Conservation (phyloP, 768 basidiomycete genomes). For the Russula olivacea region DNA sequence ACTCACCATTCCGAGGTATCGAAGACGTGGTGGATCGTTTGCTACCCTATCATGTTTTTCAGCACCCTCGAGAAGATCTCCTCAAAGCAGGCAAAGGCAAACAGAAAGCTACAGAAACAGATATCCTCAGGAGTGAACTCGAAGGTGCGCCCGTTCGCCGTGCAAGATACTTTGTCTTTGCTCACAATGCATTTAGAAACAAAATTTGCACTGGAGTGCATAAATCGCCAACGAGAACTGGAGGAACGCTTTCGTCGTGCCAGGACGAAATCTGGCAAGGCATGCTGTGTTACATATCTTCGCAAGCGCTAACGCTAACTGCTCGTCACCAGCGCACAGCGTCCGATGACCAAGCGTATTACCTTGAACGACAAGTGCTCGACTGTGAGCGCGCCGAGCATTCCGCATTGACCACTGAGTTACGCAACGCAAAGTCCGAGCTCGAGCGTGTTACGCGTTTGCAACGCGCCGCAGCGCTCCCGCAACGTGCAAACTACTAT, state of each 20-base stretch:
- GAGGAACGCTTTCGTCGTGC: constrained; percentile 53
- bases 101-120: constrained; percentile 45
- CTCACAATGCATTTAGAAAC: constrained; percentile 46
- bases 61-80: constrained; percentile 66
- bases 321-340: constrained; percentile 44
- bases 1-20: constrained; percentile 59
- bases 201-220: constrained; percentile 61
- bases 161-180: not conserved
- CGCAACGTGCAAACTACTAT: constrained; percentile 26
- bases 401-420: constrained; percentile 48
- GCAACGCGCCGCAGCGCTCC: constrained; percentile 48
- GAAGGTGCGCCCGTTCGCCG: constrained; percentile 38
- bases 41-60: constrained; percentile 75
- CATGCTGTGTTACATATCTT: constrained; percentile 30
- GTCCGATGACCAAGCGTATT: constrained; percentile 57
- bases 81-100: constrained; percentile 50
- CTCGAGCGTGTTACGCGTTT: constrained; percentile 64
- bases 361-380: constrained; percentile 55
- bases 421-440: constrained; percentile 57
- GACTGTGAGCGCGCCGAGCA: constrained; percentile 64
- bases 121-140: constrained; percentile 44
- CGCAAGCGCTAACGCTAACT: not conserved
- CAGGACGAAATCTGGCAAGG: constrained; percentile 51
- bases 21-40: constrained; percentile 64
- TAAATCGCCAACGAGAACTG: constrained; percentile 50